Evolutionary conservation across 441 rosid genomes (phyloP), one percentile per base, ranked within the genome.

Genomic region (Bocquillonia castaneifolia): DNA sequence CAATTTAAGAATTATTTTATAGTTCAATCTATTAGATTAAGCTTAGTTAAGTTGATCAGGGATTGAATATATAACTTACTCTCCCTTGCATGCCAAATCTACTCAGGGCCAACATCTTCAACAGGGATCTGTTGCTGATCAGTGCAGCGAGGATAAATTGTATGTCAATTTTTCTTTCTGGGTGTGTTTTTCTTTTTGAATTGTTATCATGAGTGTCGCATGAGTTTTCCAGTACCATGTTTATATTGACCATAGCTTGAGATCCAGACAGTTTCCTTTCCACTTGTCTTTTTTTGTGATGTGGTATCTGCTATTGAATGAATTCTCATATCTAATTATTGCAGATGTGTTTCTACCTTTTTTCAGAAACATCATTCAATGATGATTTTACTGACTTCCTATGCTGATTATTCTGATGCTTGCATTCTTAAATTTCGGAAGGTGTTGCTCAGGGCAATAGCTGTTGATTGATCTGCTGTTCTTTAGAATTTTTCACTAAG

Each of bases 121-220:
- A 54, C 39, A 53, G 47, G 63, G 76, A 61, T 66, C 77, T 59
- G 64, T 59, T 73, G 68, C 53, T 5, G 71, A 70, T 36, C 79
- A 58, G 54, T 67, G 36, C 47, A 65, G 50, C 58, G 45, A 74
- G 28, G 76, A 70, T 69, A 76, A 74, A 72, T 67, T 56, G 91
- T 86, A 86, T 20, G 77, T 68, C 64, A 23, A 28, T 69, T 50
- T 64, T 3, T n/a, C 62, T 5, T 1, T 39, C 3, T 58, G 31
- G 40, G 10, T 39, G 6, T 61, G 26, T 22, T 14, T 53, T 9
- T 54, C 12, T 53, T 50, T 48, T 10, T 22, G 32, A 26, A 8
- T 58, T 32, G 10, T 40, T 18, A 36, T n/a, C 14, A 2, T 10
- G 2, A 42, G 9, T 23, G 6, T 48, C 53, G 20, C 22, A 6